Evolutionary conservation across 441 rosid species (phyloP).

Genomic region (Pelargonium australe): DNA sequence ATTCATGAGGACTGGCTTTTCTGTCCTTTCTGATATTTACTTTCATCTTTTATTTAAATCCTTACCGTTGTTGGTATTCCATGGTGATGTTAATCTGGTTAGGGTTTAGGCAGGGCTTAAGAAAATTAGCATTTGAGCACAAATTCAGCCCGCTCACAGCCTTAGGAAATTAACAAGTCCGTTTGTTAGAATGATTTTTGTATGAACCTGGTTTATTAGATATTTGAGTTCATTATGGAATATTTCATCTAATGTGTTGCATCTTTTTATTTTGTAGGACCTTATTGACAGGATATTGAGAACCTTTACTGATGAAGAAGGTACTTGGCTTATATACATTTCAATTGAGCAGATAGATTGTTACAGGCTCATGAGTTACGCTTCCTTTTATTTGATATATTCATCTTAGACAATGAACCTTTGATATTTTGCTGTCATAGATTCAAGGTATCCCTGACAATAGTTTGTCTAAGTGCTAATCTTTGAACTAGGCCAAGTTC

Average conservation of each 20-base stretch:
- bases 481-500: background rate
- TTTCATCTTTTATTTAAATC: background rate
- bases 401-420: too few relatives aligned
- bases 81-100: background rate
- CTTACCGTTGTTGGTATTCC: background rate
- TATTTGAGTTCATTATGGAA: too few relatives aligned
- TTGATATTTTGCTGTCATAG: background rate
- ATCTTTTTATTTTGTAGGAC: conserved; percentile 47
- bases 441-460: too few relatives aligned
- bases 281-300: conserved; percentile 76
- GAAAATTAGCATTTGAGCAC: too few relatives aligned
- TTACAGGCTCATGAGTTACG: background rate
- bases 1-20: background rate
- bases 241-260: too few relatives aligned
- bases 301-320: conserved; percentile 69
- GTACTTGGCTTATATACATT: conserved; percentile 30
- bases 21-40: background rate
- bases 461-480: too few relatives aligned
- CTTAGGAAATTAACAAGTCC: too few relatives aligned
- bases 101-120: background rate
- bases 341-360: background rate
- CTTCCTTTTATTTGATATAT: background rate
- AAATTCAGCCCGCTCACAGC: too few relatives aligned
- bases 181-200: too few relatives aligned
- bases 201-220: too few relatives aligned